Conservation (phyloP, 1,139 yeast species). For the Meyerozyma smithsonii region DNA sequence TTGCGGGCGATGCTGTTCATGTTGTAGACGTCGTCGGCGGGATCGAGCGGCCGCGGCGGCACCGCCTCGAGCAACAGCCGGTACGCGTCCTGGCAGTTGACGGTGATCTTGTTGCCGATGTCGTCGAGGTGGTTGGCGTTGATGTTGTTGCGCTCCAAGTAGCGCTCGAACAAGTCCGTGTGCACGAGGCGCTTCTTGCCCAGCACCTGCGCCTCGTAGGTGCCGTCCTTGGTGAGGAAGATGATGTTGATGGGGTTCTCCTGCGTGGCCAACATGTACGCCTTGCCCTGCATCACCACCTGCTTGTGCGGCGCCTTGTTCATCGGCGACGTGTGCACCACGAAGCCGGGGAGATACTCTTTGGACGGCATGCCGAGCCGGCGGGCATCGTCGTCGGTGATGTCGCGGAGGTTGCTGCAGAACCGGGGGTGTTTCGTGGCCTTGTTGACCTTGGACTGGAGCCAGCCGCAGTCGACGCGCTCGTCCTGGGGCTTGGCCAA, state of each 20-base stretch:
- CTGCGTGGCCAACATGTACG: constrained; percentile 16
- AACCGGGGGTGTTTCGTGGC: constrained; percentile 20
- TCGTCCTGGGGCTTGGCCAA: constrained; percentile 10
- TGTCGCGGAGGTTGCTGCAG: constrained; percentile 13
- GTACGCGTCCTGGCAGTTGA: constrained; percentile 9
- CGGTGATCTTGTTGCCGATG: constrained; percentile 5
- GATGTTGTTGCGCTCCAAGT: constrained; percentile 18
- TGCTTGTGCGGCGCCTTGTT: constrained; percentile 26
- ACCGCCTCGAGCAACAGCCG: constrained; percentile 10
- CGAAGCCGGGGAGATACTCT: constrained; percentile 22
- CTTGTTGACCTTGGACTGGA: constrained; percentile 20
- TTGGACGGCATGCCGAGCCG: constrained; percentile 11
- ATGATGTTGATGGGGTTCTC: constrained; percentile 16
- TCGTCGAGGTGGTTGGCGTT: constrained; percentile 14
- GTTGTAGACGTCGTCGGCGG: constrained; percentile 15
- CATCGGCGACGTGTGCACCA: constrained; percentile 23
- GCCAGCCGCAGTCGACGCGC: constrained; percentile 18
- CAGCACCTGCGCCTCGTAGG: constrained; percentile 14
- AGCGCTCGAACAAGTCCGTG: constrained; percentile 22
- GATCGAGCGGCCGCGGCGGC: constrained; percentile 16
- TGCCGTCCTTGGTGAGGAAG: constrained; percentile 15
- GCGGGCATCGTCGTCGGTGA: constrained; percentile 12
- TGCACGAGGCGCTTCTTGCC: constrained; percentile 21
- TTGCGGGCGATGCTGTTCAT: constrained; percentile 16
- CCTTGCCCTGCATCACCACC: constrained; percentile 25